Evolutionary conservation across 306 rosid genomes (phyloP).

Genomic region (Parietaria judaica): DNA sequence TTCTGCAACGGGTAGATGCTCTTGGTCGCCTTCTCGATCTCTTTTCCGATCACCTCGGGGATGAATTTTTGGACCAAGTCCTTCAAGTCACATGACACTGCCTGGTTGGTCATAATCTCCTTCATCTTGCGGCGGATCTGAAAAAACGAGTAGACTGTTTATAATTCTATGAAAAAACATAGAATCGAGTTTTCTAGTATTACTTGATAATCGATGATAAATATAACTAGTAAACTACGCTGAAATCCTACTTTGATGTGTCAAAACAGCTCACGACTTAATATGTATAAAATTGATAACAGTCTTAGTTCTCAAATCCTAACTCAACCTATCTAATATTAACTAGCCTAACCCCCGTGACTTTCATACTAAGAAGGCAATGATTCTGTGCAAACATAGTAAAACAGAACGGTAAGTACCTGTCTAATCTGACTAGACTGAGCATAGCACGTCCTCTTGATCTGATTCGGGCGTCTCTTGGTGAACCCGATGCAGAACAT

Average conservation of each 20-base stretch:
- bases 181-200: neutral
- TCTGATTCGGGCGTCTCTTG: conserved; percentile 70
- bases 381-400: no score
- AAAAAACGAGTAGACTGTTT: neutral
- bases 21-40: conserved; percentile 73
- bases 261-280: no score
- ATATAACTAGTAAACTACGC: neutral
- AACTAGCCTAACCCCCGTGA: neutral
- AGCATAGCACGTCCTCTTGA: conserved; percentile 91
- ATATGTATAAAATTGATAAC: no score
- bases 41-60: conserved; percentile 86
- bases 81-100: conserved; percentile 78
- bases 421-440: conserved; percentile 85
- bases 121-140: conserved; percentile 95
- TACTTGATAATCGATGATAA: neutral
- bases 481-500: conserved; percentile 96
- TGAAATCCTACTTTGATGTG: no score
- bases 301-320: no score
- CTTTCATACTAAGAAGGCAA: neutral
- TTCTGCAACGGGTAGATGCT: conserved; percentile 81
- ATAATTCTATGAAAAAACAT: neutral
- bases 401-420: conserved; percentile 24
- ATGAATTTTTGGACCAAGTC: conserved; percentile 83
- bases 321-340: no score
- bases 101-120: conserved; percentile 74